A percentile compares a stretch with the other conserved stretches of the same genome.
These are phyloP conservation scores for Cladophialophora carrionii DNA, from an alignment of 2,329 filamentous ascomycete species.

Conservation along the genomic window DNA sequence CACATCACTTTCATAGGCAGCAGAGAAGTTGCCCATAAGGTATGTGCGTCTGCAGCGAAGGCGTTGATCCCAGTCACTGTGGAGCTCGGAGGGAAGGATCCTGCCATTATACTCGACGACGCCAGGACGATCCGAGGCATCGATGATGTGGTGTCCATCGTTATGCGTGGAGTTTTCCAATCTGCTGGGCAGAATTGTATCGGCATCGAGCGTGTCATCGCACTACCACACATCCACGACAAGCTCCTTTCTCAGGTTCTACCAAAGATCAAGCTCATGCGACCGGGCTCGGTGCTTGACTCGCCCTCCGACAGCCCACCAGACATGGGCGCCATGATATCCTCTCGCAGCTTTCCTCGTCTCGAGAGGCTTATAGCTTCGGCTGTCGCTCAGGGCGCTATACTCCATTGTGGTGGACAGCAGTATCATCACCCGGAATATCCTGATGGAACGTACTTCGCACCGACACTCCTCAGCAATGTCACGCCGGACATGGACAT, in stretches of 20 bases:
- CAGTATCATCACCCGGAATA: slow-evolving; percentile 72
- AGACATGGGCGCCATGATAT: slow-evolving; percentile 91
- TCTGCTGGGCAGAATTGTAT: slow-evolving; percentile 92
- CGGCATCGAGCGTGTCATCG: slow-evolving; percentile 90
- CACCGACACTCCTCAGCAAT: slow-evolving; percentile 85
- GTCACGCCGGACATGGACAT: slow-evolving; percentile 85
- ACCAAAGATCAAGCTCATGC: slow-evolving; percentile 72
- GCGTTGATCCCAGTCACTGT: slow-evolving; percentile 84
- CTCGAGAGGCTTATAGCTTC: slow-evolving; percentile 77
- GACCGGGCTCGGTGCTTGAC: slow-evolving; percentile 71
- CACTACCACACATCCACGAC: slow-evolving; percentile 74
- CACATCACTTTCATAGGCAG: slow-evolving; percentile 98
- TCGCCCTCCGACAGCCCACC: slow-evolving; percentile 42
- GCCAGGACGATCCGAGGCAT: slow-evolving; percentile 61
- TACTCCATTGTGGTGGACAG: slow-evolving; percentile 77
- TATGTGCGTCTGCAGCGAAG: slow-evolving; percentile 83
- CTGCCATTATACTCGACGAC: slow-evolving; percentile 86
- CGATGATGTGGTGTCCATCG: slow-evolving; percentile 73
- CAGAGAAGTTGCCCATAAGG: slow-evolving; percentile 79
- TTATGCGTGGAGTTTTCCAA: slow-evolving; percentile 93
- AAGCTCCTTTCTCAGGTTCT: slow-evolving; percentile 70
- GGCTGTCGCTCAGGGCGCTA: slow-evolving; percentile 77
- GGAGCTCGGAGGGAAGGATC: slow-evolving; percentile 94
- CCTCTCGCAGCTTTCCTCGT: slow-evolving; percentile 70
- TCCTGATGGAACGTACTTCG: slow-evolving; percentile 85